Evolutionary conservation across 495 filamentous ascomycete genomes (phyloP), one percentile per base, ranked within the genome.

Genomic region (Ramalina intermedia): DNA sequence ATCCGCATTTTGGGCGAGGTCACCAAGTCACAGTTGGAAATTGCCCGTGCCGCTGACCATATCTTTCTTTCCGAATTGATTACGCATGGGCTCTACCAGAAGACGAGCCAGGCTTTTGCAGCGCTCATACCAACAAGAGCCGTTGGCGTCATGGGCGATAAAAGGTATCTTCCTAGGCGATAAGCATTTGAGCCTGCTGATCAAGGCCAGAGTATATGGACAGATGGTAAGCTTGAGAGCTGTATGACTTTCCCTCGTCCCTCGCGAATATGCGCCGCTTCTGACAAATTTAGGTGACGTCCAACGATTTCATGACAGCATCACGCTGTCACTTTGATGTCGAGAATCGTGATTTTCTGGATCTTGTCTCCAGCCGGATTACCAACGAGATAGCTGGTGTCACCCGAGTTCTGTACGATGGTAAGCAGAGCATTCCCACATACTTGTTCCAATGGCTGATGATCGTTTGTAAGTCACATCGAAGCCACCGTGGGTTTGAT

Each of bases 1-100:
- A 87, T 96, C 58, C 79, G 91, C 44, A 81, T 96, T 43, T 68
- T 95, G 1, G 91, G 91, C 36, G 90, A 94, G 50, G 84, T 96
- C 4, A 94, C 83, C 11, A 69, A 70, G 4, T 82, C 88, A 55
- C 75, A 80, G 45, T 80, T 96, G 23, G 74, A 75, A 23, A 93
- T 95, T 36, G 87, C 80, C 14, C 74, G 88, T 16, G 67, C 85
- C 57, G 91, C 91, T 2, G 91, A 96, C 61, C 63, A 84, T 53
- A 72, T 72, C 48, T 98, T 90, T 68, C 93, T 96, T 58, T 71
- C 75, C 47, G 84, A 84, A 76, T 94, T 98, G 65, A 71, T 67
- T 42, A 80, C 78, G 27, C 88, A 86, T 2, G 91, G 87, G 17
- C 60, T 96, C 2, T 98, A 98, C 60, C 66, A 85, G 41, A 60